Conservation (phyloP, 768 basidiomycete genomes). For the Mycena maculata region DNA sequence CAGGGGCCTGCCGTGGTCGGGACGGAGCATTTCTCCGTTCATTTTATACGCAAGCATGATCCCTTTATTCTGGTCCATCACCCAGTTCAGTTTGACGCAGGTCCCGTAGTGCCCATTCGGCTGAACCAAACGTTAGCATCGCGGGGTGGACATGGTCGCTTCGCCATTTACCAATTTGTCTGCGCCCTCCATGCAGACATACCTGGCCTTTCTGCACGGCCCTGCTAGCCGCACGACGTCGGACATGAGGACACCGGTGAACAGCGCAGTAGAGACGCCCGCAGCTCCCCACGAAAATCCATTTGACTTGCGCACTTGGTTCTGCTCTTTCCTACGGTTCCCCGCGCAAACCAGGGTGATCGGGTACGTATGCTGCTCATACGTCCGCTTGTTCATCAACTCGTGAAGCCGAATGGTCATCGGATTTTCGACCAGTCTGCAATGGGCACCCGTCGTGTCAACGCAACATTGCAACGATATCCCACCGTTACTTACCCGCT, state of each 20-base stretch:
- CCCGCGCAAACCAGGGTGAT: constrained; percentile 74
- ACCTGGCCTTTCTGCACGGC: constrained; percentile 54
- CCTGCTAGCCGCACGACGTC: constrained; percentile 62
- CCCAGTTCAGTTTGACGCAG: constrained; percentile 52
- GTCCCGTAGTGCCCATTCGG: constrained; percentile 75
- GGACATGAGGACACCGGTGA: constrained; percentile 68
- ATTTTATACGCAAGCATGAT: constrained; percentile 68
- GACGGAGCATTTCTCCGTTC: constrained; percentile 69
- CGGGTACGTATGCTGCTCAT: constrained; percentile 66
- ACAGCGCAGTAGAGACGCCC: constrained; percentile 65
- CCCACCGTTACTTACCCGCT: constrained; percentile 46
- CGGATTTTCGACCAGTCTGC: constrained; percentile 49
- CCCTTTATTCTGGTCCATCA: constrained; percentile 55
- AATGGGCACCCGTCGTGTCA: constrained; percentile 18
- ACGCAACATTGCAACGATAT: not conserved
- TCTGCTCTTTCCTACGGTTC: constrained; percentile 75
- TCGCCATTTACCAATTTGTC: constrained; percentile 51
- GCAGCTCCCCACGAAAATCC: constrained; percentile 69
- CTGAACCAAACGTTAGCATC: not conserved
- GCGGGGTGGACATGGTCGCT: not conserved
- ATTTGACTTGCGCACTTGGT: constrained; percentile 65
- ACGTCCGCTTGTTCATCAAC: constrained; percentile 55
- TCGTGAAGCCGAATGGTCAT: constrained; percentile 56
- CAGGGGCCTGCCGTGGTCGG: constrained; percentile 76
- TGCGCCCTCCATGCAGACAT: constrained; percentile 70